Conservation (phyloP, 2,329 filamentous ascomycete species). For the Colletotrichum zoysiae region DNA sequence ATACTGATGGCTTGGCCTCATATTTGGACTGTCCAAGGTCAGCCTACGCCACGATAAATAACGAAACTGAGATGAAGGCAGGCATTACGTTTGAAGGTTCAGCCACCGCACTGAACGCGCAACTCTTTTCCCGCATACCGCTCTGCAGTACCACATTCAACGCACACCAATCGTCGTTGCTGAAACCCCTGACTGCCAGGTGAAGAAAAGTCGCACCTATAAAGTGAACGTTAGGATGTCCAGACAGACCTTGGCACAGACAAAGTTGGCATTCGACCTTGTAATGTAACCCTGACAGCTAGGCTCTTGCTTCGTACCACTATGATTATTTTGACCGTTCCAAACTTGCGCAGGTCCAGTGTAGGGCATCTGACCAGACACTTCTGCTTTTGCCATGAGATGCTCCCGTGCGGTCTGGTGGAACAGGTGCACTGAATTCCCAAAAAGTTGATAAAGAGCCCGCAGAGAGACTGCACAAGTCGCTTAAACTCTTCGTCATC, state of each 20-base stretch:
- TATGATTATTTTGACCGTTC: neutral
- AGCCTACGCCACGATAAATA: too few species aligned
- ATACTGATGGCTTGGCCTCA: too few species aligned
- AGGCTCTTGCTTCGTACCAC: neutral
- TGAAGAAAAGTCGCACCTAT: too few species aligned
- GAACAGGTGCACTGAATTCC: neutral
- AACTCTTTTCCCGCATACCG: too few species aligned
- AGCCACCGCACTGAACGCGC: too few species aligned
- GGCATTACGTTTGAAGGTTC: too few species aligned
- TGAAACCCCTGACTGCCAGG: too few species aligned
- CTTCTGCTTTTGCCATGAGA: neutral
- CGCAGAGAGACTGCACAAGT: neutral
- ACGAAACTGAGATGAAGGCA: too few species aligned
- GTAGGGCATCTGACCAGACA: neutral
- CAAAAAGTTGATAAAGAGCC: neutral
- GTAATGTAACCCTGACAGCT: neutral
- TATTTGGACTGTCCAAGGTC: neutral
- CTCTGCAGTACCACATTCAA: too few species aligned
- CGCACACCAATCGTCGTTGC: too few species aligned
- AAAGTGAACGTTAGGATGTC: too few species aligned
- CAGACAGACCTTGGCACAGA: neutral
- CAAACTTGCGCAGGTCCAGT: neutral
- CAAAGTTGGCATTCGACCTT: neutral
- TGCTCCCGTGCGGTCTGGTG: neutral
- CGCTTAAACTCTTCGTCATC: neutral